Base-by-base conservation (phyloP, 192 early-diverging fungal species). In the Mortierella hygrophila region DNA sequence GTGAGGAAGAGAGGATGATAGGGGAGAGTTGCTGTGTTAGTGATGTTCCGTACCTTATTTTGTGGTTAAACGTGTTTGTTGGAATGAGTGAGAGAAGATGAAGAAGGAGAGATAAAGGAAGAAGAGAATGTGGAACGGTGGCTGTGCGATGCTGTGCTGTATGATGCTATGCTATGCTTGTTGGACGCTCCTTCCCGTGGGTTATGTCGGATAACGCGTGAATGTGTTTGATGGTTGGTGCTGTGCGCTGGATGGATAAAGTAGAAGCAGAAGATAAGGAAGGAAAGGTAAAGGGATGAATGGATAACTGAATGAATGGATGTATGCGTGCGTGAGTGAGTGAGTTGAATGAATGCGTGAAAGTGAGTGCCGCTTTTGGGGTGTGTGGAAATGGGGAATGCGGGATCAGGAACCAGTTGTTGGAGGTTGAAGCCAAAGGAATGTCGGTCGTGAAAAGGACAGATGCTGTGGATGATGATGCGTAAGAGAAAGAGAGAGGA, bases 381-480 rank as follows among this genome's bases (percentile, higher is more conserved):
- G n/a, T 29, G n/a, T 18, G 29, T 38, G 46, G 47, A 49, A 47
- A 18, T 32, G 46, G 23, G 11, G 38, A 73, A 52, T 29, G n/a
- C 72, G 21, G 46, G 46, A 73, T 32, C 16, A 13, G 42, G 37
- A 46, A 47, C 42, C 37, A 73, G 37, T 32, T 29, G 46, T 47
- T 49, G 72, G 42, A 73, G 46, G 72, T 32, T 44, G 47, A 6
- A 11, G 46, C 42, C 26, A 49, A 73, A 42, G 71, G 72, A 73
- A 47, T 49, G 46, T 73, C 44, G 6, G 75, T 75, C 75, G 60
- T 76, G 41, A 76, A 65, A 65, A n/a, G 38, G 52, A 75, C 18
- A 40, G 54, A 47, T 18, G 46, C 16, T 75, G 75, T 40, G 32
- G 18, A 18, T 68, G 63, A n/a, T 40, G 38, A 35, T n/a, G 65